A percentile compares a stretch with the other conserved stretches of the same genome.
Conservation (phyloP, 306 rosid genomes). For the Calophaca sinica region DNA sequence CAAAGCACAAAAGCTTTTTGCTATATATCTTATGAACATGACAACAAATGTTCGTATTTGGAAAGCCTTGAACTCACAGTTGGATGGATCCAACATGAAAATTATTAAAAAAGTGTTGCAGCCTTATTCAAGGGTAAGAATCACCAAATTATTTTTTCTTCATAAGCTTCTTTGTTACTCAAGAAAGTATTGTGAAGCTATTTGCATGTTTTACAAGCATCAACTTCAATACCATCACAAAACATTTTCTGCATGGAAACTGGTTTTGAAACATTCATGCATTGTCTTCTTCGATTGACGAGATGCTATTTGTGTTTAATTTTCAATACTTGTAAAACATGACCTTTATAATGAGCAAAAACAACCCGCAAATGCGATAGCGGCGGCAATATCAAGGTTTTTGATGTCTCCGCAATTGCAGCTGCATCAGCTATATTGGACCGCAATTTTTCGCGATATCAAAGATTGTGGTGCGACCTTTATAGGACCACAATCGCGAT, state of each 20-base stretch:
- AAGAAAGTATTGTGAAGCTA: neutral
- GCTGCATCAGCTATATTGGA: neutral
- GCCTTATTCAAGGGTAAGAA: slow-evolving; percentile 49
- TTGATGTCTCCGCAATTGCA: neutral
- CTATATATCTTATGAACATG: slow-evolving; percentile 47
- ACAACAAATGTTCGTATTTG: slow-evolving; percentile 49
- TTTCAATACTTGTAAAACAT: no score
- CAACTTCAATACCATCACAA: neutral
- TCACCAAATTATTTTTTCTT: neutral
- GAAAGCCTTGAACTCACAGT: slow-evolving; percentile 42
- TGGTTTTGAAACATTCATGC: neutral
- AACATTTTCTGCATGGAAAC: neutral
- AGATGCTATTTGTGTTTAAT: neutral
- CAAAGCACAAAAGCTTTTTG: slow-evolving; percentile 39
- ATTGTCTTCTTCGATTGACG: neutral
- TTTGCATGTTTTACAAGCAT: neutral
- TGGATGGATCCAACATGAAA: slow-evolving; percentile 14
- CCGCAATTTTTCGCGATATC: no score
- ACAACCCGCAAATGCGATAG: no score
- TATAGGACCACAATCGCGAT: no score
- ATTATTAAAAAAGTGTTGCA: slow-evolving; percentile 52
- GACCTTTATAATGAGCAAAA: no score
- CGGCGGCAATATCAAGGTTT: neutral
- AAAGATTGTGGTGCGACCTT: no score
- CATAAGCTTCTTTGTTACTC: neutral